Evolutionary conservation across 371 early-diverging fungal species (phyloP), one percentile per base, ranked within the genome.

Genomic region (Mortierella polycephala): DNA sequence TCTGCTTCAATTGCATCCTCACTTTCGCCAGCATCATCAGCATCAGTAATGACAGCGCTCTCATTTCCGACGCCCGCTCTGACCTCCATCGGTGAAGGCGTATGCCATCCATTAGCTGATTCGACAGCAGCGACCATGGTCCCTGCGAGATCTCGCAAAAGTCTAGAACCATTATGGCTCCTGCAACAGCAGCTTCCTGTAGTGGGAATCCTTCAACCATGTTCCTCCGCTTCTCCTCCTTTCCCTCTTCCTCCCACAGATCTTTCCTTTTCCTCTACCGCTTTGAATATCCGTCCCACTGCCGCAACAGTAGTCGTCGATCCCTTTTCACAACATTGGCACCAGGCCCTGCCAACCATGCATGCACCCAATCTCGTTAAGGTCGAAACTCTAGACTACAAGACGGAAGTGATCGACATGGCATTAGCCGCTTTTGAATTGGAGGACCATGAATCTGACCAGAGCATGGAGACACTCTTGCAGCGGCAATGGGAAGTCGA

Each of bases 401-500:
- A 60, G 20, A 52, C 51, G 11, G 9, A 44, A 10, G 54, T 0
- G 10, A 39, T 39, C 37, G 16, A 42, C 37, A 11, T n/a, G 20
- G 37, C 39, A 50, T 54, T 57, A 13, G 21, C 91, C 91, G 13
- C 83, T 77, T 44, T 83, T 81, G 45, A 94, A 93, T 93, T 85
- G 85, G 62, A 86, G 85, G 63, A 89, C 90, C 60, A 20, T 20
- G 63, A 39, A 21, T 14, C 40, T 18, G 53, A 63, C 6, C n/a
- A 56, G 6, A 59, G 51, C 39, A 67, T 69, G 60, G 44, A 44
- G 20, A 42, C 52, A 10, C 30, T 74, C 12, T 16, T 69, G 23
- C 69, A 63, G 49, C 59, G 67, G 3, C 67, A 74, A 54, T 42
- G 46, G 8, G 61, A 64, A 49, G 44, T 58, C 52, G 58, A 73